Conservation (phyloP, 192 early-diverging fungal species). For the Coemansia erecta region DNA sequence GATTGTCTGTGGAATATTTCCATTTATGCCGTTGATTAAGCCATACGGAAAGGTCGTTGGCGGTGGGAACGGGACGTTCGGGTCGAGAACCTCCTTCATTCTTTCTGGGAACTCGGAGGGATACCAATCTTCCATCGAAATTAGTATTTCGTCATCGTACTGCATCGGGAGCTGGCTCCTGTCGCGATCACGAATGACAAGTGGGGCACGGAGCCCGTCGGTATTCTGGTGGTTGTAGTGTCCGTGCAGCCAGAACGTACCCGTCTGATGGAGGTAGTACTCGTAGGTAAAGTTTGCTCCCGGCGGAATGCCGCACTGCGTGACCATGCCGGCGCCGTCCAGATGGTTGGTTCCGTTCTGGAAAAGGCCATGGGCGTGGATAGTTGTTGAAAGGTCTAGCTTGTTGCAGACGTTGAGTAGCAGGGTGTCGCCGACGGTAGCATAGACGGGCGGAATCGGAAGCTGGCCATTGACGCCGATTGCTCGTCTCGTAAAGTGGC, state of each 20-base stretch:
- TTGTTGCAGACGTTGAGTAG: conserved; percentile 50
- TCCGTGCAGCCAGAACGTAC: conserved; percentile 89
- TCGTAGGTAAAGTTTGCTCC: conserved; percentile 64
- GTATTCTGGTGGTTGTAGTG: conserved; percentile 69
- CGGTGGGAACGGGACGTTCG: conserved; percentile 54
- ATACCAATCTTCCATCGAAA: conserved; percentile 72
- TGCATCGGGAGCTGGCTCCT: conserved; percentile 28
- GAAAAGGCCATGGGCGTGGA: conserved; percentile 78
- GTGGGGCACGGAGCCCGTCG: conserved; percentile 69
- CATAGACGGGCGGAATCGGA: conserved; percentile 51
- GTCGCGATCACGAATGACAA: conserved; percentile 60
- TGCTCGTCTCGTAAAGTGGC: conserved; percentile 55
- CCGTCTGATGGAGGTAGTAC: conserved; percentile 61
- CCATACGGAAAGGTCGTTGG: conserved; percentile 55
- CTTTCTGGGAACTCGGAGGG: conserved; percentile 55
- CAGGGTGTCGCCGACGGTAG: conserved; percentile 20
- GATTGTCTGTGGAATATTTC: conserved; percentile 51
- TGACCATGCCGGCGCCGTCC: conserved; percentile 68
- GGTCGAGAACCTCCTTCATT: conserved; percentile 48
- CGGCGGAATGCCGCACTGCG: conserved; percentile 73
- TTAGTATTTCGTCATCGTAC: conserved; percentile 64
- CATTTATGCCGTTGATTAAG: conserved; percentile 40
- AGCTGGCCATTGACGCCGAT: conserved; percentile 63
- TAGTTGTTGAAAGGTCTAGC: conserved; percentile 57
- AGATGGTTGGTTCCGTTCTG: conserved; percentile 63